Evolutionary conservation across 202 grass and related monocot species (phyloP).

Genomic region (Schoenoplectus triqueter): DNA sequence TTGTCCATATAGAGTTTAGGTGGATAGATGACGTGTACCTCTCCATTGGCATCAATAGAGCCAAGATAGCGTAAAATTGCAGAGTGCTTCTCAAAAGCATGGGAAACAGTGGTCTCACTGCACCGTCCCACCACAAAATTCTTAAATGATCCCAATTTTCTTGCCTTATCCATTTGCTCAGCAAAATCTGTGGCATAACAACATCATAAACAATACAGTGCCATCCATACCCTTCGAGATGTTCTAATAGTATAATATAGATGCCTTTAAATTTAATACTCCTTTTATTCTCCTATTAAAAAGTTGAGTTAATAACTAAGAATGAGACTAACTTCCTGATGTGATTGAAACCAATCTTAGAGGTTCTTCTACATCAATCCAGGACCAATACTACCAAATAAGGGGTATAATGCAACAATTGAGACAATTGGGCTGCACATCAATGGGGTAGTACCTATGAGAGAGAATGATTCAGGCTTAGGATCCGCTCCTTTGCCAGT

Average conservation of each 20-base stretch:
- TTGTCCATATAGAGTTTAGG: neutral
- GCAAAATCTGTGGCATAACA: slow-evolving; percentile 58
- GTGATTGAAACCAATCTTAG: neutral
- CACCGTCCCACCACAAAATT: slow-evolving; percentile 64
- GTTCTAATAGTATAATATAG: neutral
- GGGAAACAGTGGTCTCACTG: slow-evolving; percentile 64
- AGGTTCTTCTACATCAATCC: slow-evolving; percentile 1
- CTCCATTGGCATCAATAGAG: neutral
- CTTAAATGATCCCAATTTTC: slow-evolving; percentile 71
- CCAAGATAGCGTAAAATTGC: slow-evolving; percentile 75
- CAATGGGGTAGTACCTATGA: slow-evolving; percentile 50
- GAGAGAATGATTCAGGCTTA: slow-evolving; percentile 54
- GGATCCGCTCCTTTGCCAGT: slow-evolving; percentile 62
- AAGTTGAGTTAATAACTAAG: no score
- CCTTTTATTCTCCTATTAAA: neutral
- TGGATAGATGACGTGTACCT: no score
- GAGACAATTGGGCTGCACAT: neutral
- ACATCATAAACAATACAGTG: neutral
- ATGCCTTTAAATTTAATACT: neutral
- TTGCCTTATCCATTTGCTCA: slow-evolving; percentile 66
- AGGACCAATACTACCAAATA: no score
- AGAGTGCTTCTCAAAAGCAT: slow-evolving; percentile 69
- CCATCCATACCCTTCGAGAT: neutral
- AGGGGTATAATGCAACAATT: neutral
- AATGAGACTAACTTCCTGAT: no score